Evolutionary conservation across 148 eudicot genomes (phyloP).

Genomic region (Chenopodium formosanum): DNA sequence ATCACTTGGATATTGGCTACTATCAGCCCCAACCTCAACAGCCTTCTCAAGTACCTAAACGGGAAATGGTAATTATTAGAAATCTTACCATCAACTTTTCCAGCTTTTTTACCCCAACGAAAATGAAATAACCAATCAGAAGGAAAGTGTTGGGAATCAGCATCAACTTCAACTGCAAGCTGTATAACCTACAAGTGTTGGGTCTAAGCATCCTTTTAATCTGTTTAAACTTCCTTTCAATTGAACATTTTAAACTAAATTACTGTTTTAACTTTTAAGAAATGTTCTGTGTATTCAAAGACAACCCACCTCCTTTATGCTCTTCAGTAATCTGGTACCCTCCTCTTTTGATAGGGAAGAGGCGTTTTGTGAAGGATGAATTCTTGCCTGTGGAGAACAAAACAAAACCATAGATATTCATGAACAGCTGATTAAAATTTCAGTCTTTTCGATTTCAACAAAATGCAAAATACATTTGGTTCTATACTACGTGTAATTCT

Average conservation of each 20-base stretch:
- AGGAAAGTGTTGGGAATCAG: conserved; percentile 76
- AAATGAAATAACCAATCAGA: conserved; percentile 85
- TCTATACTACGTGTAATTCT: neutral
- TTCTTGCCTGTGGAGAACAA: conserved; percentile 60
- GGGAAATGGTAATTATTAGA: conserved; percentile 32
- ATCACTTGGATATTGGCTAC: conserved; percentile 76
- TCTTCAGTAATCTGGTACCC: conserved; percentile 56
- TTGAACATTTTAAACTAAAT: conserved; percentile 1
- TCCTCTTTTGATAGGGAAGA: conserved; percentile 66
- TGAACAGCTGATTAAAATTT: neutral
- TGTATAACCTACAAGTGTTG: conserved; percentile 68
- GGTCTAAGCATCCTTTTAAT: conserved; percentile 35
- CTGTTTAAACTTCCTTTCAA: conserved; percentile 32
- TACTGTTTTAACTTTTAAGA: neutral
- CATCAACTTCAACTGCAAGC: conserved; percentile 79
- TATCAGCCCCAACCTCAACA: conserved; percentile 90
- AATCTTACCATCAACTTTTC: conserved; percentile 73
- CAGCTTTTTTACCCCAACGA: conserved; percentile 96
- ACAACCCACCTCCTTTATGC: conserved; percentile 73
- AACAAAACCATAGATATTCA: neutral
- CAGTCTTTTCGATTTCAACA: neutral
- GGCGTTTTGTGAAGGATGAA: conserved; percentile 71
- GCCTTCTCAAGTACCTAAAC: conserved; percentile 83
- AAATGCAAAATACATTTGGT: neutral
- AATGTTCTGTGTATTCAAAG: neutral